A percentile compares a stretch with the other conserved stretches of the same genome.
phyloP scores from a whole-genome alignment of 331 rosid species.

The Malus hybrid region DNA sequence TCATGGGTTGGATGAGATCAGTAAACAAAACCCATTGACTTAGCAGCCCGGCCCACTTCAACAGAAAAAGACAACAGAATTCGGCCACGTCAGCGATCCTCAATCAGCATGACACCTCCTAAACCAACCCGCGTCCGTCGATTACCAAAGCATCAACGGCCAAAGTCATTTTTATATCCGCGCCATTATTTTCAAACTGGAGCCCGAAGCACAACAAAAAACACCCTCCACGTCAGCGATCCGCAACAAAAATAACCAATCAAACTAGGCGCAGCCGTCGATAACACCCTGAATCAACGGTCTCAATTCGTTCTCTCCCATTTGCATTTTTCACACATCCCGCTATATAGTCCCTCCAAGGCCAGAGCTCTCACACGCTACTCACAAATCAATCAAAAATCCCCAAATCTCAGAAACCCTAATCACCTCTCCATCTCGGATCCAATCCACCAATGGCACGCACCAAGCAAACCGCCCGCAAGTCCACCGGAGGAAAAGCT shows the following conservation, averaged over 20 bases:
- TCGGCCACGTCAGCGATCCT: slow-evolving; percentile 21
- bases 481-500: slow-evolving; percentile 70
- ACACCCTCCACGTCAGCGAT: slow-evolving; percentile 41
- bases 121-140: slow-evolving; percentile 7
- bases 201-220: neutral
- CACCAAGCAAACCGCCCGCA: slow-evolving; percentile 73
- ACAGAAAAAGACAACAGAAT: too few species aligned
- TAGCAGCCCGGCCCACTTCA: neutral
- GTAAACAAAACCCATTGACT: neutral
- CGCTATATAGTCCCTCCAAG: neutral
- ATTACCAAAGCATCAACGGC: neutral
- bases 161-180: neutral
- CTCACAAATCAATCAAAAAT: neutral
- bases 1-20: too few species aligned
- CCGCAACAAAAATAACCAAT: slow-evolving; percentile 9
- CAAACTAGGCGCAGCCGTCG: slow-evolving; percentile 19
- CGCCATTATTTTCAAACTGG: neutral
- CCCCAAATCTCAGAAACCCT: neutral
- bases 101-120: neutral
- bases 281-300: slow-evolving; percentile 12
- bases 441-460: slow-evolving; percentile 38
- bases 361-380: fast-evolving
- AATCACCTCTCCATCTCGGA: neutral
- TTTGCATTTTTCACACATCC: slow-evolving; percentile 11
- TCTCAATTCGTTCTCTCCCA: neutral